phyloP scores from a whole-genome alignment of 225 moss, liverwort and hornwort species.

The Physcomitrium patens region DNA sequence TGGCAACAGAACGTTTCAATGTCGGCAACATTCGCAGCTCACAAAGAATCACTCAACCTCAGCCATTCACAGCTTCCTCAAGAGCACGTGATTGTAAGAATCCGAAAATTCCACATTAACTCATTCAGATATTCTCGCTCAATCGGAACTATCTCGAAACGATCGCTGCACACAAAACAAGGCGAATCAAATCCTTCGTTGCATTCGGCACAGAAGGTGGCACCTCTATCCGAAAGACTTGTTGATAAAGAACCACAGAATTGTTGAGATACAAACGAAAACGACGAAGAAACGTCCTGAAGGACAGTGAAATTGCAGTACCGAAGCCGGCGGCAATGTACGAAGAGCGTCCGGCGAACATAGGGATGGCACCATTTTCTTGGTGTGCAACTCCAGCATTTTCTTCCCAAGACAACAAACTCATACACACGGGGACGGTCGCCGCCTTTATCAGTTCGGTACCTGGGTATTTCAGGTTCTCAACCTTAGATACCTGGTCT shows the following conservation, averaged over 20 bases:
- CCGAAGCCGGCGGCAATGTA: slow-evolving; percentile 9
- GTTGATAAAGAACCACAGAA: background rate
- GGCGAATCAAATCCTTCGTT: background rate
- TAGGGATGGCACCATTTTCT: slow-evolving; percentile 29
- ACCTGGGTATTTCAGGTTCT: no score
- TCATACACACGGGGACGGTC: background rate
- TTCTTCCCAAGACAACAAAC: slow-evolving; percentile 34
- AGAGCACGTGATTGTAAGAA: background rate
- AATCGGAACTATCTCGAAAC: background rate
- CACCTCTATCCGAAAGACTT: slow-evolving; percentile 1
- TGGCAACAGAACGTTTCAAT: background rate
- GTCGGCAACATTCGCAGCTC: slow-evolving; percentile 20
- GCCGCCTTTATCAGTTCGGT: no score
- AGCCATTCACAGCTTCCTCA: background rate
- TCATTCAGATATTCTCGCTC: slow-evolving; percentile 1
- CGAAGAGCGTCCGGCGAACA: slow-evolving; percentile 20
- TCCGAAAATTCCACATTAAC: background rate
- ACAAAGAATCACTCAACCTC: slow-evolving; percentile 6
- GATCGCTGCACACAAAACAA: background rate
- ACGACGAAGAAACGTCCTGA: background rate
- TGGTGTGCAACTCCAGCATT: slow-evolving; percentile 23
- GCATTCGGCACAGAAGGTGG: background rate
- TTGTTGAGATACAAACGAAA: background rate
- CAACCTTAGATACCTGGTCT: no score
- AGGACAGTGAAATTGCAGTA: background rate